Evolutionary conservation across 768 basidiomycete species (phyloP).

Genomic region (Lepiota brunneoincarnata): DNA sequence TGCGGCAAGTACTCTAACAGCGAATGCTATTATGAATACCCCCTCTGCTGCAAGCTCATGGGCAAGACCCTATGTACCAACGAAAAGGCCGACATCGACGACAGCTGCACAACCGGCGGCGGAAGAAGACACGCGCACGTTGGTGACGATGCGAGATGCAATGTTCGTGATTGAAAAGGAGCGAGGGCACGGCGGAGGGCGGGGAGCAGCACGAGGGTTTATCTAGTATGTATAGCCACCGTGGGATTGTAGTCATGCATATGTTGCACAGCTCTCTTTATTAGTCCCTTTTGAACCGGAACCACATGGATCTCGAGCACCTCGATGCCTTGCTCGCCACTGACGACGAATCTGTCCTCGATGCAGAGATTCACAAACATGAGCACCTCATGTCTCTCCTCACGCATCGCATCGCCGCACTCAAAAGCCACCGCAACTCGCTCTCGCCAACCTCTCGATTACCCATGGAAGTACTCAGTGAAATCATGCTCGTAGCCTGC

Average conservation of each 20-base stretch:
- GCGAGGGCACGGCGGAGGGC: conserved; percentile 78
- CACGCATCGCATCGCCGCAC: not conserved
- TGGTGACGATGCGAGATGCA: conserved; percentile 74
- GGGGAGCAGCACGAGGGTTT: conserved; percentile 68
- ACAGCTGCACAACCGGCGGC: not conserved
- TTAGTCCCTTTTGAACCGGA: not conserved
- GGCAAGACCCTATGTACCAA: conserved; percentile 59
- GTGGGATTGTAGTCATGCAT: too few relatives aligned
- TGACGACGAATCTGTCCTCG: not conserved
- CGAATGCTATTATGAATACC: conserved; percentile 27
- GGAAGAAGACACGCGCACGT: conserved; percentile 38
- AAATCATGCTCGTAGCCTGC: conserved; percentile 4
- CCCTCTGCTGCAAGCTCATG: conserved; percentile 37
- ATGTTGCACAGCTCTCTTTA: not conserved
- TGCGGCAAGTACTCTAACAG: conserved; percentile 17
- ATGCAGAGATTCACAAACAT: not conserved
- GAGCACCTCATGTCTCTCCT: not conserved
- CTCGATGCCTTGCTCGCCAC: not conserved
- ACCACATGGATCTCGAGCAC: not conserved
- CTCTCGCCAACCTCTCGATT: conserved; percentile 7
- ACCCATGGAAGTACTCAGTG: conserved; percentile 10
- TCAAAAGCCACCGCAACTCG: conserved; percentile 8
- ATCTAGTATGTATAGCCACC: not conserved
- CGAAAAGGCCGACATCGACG: conserved; percentile 5
- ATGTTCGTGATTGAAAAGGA: conserved; percentile 86